Evolutionary conservation across 768 basidiomycete species (phyloP).

Genomic region (Mycena galopus): DNA sequence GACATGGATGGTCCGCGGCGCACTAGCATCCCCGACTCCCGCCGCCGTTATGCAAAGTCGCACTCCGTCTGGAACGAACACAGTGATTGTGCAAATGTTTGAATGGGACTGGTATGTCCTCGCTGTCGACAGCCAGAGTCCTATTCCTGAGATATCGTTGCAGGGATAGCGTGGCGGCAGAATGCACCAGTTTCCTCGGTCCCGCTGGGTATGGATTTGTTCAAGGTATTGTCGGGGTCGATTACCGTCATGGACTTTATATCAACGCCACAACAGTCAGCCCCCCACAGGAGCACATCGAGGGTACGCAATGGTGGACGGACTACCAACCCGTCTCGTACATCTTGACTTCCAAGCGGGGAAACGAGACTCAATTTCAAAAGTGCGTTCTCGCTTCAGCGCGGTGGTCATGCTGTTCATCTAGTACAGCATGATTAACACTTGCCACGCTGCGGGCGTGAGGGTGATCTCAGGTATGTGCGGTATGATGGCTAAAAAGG

Average conservation of each 20-base stretch:
- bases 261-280: slow-evolving; percentile 48
- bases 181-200: slow-evolving; percentile 76
- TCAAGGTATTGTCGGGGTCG: slow-evolving; percentile 59
- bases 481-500: not conserved
- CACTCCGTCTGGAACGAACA: slow-evolving; percentile 46
- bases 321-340: slow-evolving; percentile 81
- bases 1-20: slow-evolving; percentile 4
- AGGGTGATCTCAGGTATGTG: slow-evolving; percentile 64
- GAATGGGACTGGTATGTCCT: slow-evolving; percentile 65
- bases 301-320: slow-evolving; percentile 79
- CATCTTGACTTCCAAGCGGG: slow-evolving; percentile 74
- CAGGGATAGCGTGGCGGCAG: slow-evolving; percentile 66
- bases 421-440: slow-evolving; percentile 56
- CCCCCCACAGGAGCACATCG: slow-evolving; percentile 70
- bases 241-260: not conserved
- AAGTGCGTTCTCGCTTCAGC: slow-evolving; percentile 42
- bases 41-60: slow-evolving; percentile 16
- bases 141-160: not conserved
- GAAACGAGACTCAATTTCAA: slow-evolving; percentile 65
- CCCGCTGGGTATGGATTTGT: slow-evolving; percentile 80
- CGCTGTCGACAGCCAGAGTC: no score
- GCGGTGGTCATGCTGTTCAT: not conserved
- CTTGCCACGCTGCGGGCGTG: slow-evolving; percentile 69
- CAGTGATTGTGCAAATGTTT: slow-evolving; percentile 79
- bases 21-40: slow-evolving; percentile 15